phyloP scores from a whole-genome alignment of 441 rosid species.

The Metrosideros polymorpha region DNA sequence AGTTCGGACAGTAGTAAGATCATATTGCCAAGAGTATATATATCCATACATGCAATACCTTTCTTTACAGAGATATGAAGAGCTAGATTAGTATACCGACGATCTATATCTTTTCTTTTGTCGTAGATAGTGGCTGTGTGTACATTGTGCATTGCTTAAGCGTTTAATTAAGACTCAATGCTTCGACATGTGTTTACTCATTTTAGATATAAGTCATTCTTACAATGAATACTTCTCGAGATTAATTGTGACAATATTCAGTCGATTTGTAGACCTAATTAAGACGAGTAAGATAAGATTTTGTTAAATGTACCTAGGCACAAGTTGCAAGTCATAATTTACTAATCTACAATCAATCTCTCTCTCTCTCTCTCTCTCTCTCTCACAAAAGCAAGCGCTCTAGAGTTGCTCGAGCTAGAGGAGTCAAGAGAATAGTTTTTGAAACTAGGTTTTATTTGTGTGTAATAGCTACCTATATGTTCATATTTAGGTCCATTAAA shows the following conservation, averaged over 20 bases:
- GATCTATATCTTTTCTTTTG: not conserved
- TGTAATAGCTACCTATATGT: not conserved
- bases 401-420: not conserved
- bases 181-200: not conserved
- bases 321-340: not conserved
- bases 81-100: not conserved
- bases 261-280: not conserved
- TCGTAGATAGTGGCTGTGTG: not conserved
- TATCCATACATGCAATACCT: not conserved
- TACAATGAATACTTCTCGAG: not conserved
- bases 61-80: not conserved
- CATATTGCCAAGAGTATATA: not conserved
- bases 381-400: not conserved
- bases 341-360: not conserved
- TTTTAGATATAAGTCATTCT: not conserved
- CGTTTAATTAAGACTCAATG: not conserved
- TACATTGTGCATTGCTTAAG: not conserved
- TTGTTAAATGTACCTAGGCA: not conserved
- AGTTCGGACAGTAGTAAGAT: not conserved
- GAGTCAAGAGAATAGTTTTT: not conserved
- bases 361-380: not conserved
- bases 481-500: not conserved
- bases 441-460: not conserved
- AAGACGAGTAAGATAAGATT: not conserved
- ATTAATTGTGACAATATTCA: not conserved